Conservation (phyloP, 805 yeast species). For the Sugiyamaella boreocaroliniensis region DNA sequence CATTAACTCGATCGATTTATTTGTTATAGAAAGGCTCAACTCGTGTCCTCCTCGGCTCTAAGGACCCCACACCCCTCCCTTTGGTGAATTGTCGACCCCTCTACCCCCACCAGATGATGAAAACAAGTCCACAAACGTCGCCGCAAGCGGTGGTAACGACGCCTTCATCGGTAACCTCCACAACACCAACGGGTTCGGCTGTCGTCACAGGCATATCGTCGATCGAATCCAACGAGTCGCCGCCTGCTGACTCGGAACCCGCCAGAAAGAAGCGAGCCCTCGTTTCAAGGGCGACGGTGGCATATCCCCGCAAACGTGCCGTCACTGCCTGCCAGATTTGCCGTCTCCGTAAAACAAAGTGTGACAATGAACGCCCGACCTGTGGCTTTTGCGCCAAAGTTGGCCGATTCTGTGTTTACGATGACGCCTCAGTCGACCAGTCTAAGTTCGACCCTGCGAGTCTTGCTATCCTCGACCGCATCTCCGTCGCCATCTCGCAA, state of each 20-base stretch:
- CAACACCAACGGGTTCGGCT: not conserved
- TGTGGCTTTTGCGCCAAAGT: constrained; percentile 50
- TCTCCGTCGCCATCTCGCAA: constrained; percentile 9
- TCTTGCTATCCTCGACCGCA: constrained; percentile 14
- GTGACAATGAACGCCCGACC: constrained; percentile 51
- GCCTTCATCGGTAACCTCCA: not conserved
- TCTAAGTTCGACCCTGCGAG: constrained; percentile 16
- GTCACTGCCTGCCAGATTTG: constrained; percentile 75
- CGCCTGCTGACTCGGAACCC: not conserved
- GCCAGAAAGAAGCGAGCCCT: constrained; percentile 1
- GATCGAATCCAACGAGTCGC: not conserved
- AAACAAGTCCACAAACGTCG: not conserved
- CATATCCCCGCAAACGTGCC: constrained; percentile 37
- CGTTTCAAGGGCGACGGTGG: constrained; percentile 15
- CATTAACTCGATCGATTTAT: too few species aligned
- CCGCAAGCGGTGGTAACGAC: not conserved
- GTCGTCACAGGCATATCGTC: not conserved
- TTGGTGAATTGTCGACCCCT: too few species aligned
- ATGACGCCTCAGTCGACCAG: constrained; percentile 12
- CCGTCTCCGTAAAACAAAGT: constrained; percentile 49
- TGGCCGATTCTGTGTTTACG: constrained; percentile 51
- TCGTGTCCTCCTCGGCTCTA: too few species aligned
- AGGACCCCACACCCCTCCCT: too few species aligned
- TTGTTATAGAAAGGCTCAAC: too few species aligned
- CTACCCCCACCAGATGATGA: not conserved